These are phyloP conservation scores for Paraglomus occultum DNA, from an alignment of 192 early-diverging fungal species.

Conservation along the genomic window DNA sequence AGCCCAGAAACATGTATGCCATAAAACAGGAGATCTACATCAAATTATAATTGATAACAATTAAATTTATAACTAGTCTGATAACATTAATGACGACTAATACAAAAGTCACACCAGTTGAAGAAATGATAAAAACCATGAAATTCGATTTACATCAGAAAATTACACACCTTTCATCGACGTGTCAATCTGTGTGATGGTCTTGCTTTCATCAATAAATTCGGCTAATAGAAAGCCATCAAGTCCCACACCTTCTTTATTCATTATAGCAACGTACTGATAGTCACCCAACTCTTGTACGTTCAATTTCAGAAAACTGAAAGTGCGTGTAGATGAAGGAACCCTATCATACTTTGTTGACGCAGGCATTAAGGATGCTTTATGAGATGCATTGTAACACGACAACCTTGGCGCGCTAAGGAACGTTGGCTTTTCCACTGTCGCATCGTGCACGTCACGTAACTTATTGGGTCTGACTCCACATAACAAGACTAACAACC, in stretches of 20 bases:
- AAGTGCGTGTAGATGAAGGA: constrained; percentile 36
- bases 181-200: constrained; percentile 30
- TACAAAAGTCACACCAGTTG: constrained; percentile 14
- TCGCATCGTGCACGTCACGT: background rate
- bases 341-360: constrained; percentile 23
- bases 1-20: constrained; percentile 31
- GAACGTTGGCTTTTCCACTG: constrained; percentile 19
- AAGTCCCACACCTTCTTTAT: constrained; percentile 32
- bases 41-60: background rate
- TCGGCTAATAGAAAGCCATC: constrained; percentile 47
- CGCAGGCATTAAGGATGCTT: constrained; percentile 37
- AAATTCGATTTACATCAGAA: background rate
- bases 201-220: constrained; percentile 32
- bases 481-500: constrained; percentile 45
- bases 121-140: background rate
- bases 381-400: constrained; percentile 32
- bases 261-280: constrained; percentile 40
- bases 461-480: constrained; percentile 26
- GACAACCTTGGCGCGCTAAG: constrained; percentile 26
- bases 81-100: background rate
- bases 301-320: constrained; percentile 39
- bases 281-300: constrained; percentile 40
- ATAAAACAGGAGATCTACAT: constrained; percentile 30
- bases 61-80: background rate
- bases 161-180: constrained; percentile 40